These are phyloP conservation scores for Rhynchosporium agropyri DNA, from an alignment of 2,329 filamentous ascomycete species.

Conservation along the genomic window DNA sequence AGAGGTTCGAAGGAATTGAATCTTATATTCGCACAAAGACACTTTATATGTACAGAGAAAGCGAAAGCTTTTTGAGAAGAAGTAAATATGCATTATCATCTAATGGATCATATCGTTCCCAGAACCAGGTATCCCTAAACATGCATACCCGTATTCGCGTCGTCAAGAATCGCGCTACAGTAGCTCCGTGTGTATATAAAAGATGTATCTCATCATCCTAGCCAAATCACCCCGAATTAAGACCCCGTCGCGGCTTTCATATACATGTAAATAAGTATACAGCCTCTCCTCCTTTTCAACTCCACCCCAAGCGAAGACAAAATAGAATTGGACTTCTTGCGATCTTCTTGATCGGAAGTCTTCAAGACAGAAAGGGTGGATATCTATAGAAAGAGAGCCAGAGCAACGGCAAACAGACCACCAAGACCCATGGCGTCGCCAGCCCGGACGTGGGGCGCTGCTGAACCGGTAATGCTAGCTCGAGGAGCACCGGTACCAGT, in stretches of 20 bases:
- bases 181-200: conserved; percentile 10
- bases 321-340: background rate
- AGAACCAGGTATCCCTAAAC: conserved; percentile 3
- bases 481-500: conserved; percentile 8
- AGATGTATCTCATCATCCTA: background rate
- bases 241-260: background rate
- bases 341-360: background rate
- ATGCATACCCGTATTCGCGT: conserved; percentile 10
- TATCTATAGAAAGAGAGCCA: conserved; percentile 30
- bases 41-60: background rate
- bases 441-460: conserved; percentile 14
- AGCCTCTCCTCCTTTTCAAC: background rate
- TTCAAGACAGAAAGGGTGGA: background rate
- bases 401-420: conserved; percentile 26
- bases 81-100: conserved; percentile 20
- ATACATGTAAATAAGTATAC: conserved; percentile 10
- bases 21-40: background rate
- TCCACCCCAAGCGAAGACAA: conserved; percentile 11
- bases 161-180: conserved; percentile 20
- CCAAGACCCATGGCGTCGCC: conserved; percentile 20
- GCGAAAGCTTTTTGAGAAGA: background rate
- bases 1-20: no score
- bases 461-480: conserved; percentile 12
- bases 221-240: conserved; percentile 2
- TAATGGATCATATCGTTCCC: conserved; percentile 14